Percentiles rank a stretch among this genome's conserved stretches.
Conservation (phyloP, 2,329 filamentous ascomycete species). For the Diplodia mutila region DNA sequence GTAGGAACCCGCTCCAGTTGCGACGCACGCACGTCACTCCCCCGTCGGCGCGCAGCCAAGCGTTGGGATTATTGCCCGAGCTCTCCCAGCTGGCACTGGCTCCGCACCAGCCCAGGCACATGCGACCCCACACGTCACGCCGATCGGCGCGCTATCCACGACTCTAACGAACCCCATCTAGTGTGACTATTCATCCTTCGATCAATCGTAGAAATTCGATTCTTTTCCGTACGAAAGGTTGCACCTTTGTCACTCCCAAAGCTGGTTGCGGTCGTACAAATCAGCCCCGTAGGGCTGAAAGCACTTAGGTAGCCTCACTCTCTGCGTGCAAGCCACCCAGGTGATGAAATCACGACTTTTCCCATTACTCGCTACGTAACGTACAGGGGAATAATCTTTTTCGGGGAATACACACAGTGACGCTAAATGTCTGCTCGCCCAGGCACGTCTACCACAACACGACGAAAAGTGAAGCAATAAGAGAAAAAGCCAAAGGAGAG, state of each 20-base stretch:
- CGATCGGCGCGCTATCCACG: not conserved
- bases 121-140: slow-evolving; percentile 15
- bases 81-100: not conserved
- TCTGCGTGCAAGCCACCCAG: not conserved
- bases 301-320: slow-evolving; percentile 7
- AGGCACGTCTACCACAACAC: slow-evolving; percentile 14
- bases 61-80: slow-evolving; percentile 1
- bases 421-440: slow-evolving; percentile 23
- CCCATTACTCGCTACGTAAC: slow-evolving; percentile 23
- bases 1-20: slow-evolving; percentile 13
- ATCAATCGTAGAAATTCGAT: not conserved
- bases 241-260: not conserved
- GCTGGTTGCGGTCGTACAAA: not conserved
- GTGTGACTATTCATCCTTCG: not conserved
- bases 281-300: slow-evolving; percentile 18
- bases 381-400: slow-evolving; percentile 24
- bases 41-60: slow-evolving; percentile 1
- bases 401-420: slow-evolving; percentile 22
- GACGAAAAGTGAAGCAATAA: slow-evolving; percentile 14
- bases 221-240: not conserved
- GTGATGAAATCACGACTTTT: slow-evolving; percentile 20
- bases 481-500: slow-evolving; percentile 20
- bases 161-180: not conserved
- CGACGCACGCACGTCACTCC: slow-evolving; percentile 14
- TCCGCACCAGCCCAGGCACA: slow-evolving; percentile 1